Evolutionary conservation across 331 rosid species (phyloP).

Genomic region (Arachis monticola): DNA sequence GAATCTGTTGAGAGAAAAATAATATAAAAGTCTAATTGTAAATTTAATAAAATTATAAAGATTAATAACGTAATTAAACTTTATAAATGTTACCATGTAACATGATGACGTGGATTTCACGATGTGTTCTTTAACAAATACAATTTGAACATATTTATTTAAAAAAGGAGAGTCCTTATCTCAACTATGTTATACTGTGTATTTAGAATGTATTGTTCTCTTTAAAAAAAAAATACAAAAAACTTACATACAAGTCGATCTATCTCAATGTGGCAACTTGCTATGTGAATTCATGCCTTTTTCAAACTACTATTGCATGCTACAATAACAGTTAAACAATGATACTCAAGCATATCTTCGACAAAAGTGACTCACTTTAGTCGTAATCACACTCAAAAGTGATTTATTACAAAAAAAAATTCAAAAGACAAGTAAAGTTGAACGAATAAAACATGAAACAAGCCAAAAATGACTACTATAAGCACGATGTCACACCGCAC

Average conservation of each 20-base stretch:
- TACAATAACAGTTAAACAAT: slow-evolving; percentile 11
- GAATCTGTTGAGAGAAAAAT: too few relatives aligned
- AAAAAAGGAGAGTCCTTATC: background rate
- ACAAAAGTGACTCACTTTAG: slow-evolving; percentile 37
- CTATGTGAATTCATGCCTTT: slow-evolving; percentile 11
- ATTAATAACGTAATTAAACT: too few relatives aligned
- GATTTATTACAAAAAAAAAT: background rate
- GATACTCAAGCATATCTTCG: slow-evolving; percentile 26
- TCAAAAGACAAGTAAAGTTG: slow-evolving; percentile 3
- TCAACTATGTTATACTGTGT: background rate
- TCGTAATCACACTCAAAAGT: slow-evolving; percentile 34
- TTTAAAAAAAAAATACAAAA: too few relatives aligned
- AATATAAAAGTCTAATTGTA: too few relatives aligned
- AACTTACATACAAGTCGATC: background rate
- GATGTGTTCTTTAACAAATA: background rate
- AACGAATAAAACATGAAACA: slow-evolving; percentile 16
- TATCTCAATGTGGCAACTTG: slow-evolving; percentile 5
- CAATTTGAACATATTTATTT: background rate
- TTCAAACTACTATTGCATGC: background rate
- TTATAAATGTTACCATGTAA: too few relatives aligned
- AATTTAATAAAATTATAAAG: too few relatives aligned
- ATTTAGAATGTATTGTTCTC: background rate
- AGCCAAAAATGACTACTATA: slow-evolving; percentile 26
- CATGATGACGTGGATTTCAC: too few relatives aligned
- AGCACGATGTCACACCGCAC: slow-evolving; percentile 48